Percentiles rank a stretch among this genome's conserved stretches.
phyloP scores from a whole-genome alignment of 2,329 filamentous ascomycete species.

The Phyllosticta capitalensis region DNA sequence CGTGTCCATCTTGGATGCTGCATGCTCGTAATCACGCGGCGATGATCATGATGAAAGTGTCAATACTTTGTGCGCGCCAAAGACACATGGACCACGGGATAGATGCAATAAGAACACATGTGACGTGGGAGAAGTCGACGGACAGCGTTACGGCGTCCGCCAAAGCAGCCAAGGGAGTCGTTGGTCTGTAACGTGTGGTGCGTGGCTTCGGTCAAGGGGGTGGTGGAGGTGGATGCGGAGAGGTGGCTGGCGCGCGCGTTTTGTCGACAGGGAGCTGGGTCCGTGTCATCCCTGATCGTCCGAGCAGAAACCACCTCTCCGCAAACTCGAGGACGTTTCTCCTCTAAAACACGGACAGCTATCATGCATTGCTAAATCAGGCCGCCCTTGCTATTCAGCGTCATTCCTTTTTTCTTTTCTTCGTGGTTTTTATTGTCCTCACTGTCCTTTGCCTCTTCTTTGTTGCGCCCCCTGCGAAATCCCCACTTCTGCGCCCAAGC shows the following conservation, averaged over 20 bases:
- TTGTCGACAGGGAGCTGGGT: no score
- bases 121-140: background rate
- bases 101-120: background rate
- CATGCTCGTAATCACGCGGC: background rate
- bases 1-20: background rate
- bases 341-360: background rate
- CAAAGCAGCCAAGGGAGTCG: background rate
- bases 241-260: background rate
- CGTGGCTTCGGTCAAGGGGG: background rate
- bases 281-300: background rate
- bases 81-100: background rate
- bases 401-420: background rate
- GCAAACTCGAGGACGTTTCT: background rate
- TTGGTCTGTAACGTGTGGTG: background rate
- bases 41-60: background rate
- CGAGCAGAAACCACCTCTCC: background rate
- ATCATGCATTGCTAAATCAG: background rate
- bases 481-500: background rate
- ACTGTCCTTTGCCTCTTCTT: background rate
- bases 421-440: background rate
- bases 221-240: background rate
- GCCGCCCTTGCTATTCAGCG: background rate
- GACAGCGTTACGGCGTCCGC: background rate
- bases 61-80: background rate
- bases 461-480: slow-evolving; percentile 1